Evolutionary conservation across 768 basidiomycete species (phyloP), one percentile per base, ranked within the genome.

Genomic region (Naganishia vishniacii): DNA sequence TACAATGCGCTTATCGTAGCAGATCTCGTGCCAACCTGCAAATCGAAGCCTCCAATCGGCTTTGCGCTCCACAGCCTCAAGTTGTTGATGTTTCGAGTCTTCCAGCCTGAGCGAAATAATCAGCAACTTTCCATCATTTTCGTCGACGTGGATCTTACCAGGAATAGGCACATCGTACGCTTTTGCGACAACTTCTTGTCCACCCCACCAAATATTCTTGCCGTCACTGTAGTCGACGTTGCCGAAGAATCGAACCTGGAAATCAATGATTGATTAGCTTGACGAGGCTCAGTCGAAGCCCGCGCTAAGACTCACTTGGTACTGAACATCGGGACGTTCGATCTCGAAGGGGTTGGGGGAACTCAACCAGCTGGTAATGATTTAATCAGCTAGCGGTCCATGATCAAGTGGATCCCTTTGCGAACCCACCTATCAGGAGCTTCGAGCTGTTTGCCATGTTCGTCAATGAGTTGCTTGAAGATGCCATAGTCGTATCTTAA

Each of bases 161-260:
- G 93, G 92, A 69, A 98, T 88, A 80, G 94, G 94, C 20, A 90
- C 86, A 74, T 97, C 94, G 73, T 94, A 93, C 0, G 93, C 94
- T 46, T 92, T 83, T 0, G 94, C 94, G 29, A 94, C 75, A 31
- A 95, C 91, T 77, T 95, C 91, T 78, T 93, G 89, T 0, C 94
- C 94, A 8, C 93, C 94, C 20, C 84, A 82, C 79, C 79, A 81
- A 32, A 72, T 60, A 1, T 74, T 78, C 45, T 74, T 72, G 58
- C 75, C 76, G 42, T 69, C 68, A 34, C 85, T 78, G 28, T 85
- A 81, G 59, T 93, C 88, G 1, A 94, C 83, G 9, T 83, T 78
- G 1, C 94, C 94, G 70, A 92, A 90, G 80, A 99, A 94, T 26
- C 92, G 84, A 23, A 99, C 82, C 49, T 48, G 32, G 5, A 56